Evolutionary conservation across 345 rosid species (phyloP).

Genomic region (Populus nigra): DNA sequence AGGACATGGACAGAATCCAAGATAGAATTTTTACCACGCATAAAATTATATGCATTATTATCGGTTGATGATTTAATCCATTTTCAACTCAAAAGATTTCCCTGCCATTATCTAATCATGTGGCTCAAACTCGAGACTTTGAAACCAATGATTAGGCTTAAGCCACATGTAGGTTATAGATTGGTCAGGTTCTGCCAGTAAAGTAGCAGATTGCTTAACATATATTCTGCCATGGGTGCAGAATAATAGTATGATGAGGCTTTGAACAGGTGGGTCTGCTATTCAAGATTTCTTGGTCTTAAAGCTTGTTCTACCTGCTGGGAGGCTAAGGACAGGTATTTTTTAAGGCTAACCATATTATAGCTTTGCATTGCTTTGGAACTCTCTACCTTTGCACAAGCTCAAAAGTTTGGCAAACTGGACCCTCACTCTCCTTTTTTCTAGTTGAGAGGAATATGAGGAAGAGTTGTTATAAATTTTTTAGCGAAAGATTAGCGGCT

Average conservation of each 20-base stretch:
- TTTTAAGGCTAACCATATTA: constrained; percentile 16
- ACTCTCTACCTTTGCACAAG: constrained; percentile 14
- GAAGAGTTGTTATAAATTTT: constrained; percentile 25
- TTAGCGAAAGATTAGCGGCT: neutral
- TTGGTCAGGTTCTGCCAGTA: neutral
- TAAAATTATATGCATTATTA: neutral
- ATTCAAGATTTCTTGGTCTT: constrained; percentile 18
- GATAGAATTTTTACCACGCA: neutral
- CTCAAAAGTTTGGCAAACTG: constrained; percentile 23
- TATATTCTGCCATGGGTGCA: constrained; percentile 17
- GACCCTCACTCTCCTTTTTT: constrained; percentile 21
- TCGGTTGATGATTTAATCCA: neutral
- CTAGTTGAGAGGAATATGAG: constrained; percentile 10
- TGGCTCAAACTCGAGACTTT: neutral
- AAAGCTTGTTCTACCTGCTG: constrained; percentile 20
- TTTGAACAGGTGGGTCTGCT: constrained; percentile 29
- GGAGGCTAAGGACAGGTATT: constrained; percentile 12
- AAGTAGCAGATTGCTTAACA: neutral
- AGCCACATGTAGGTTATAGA: neutral
- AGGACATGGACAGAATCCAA: constrained; percentile 23
- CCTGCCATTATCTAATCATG: neutral
- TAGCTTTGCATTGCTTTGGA: constrained; percentile 13
- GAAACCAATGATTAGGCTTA: constrained; percentile 1
- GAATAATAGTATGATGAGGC: constrained; percentile 18
- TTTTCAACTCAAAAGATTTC: neutral